These are phyloP conservation scores for Nicotiana rustica DNA, from an alignment of 305 asterid genomes.

Conservation along the genomic window DNA sequence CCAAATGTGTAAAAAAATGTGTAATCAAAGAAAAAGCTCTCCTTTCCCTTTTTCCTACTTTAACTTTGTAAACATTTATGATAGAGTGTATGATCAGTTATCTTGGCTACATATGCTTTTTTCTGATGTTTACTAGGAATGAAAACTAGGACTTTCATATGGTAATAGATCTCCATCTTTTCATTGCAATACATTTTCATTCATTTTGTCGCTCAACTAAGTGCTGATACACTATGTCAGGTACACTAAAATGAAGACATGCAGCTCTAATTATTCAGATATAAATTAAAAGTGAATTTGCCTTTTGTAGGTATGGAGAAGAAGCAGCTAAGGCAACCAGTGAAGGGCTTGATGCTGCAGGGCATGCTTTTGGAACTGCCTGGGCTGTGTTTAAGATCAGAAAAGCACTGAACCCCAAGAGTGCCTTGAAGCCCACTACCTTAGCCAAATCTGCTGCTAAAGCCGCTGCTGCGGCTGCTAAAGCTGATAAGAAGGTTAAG, in stretches of 20 bases:
- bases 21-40: not conserved
- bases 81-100: conserved; percentile 9
- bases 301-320: conserved; percentile 77
- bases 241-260: not conserved
- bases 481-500: conserved; percentile 46
- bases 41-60: not conserved
- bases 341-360: conserved; percentile 89
- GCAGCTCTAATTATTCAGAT: conserved; percentile 20
- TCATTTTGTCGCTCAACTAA: conserved; percentile 10
- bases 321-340: conserved; percentile 90
- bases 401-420: conserved; percentile 81
- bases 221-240: not conserved
- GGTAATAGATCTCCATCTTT: conserved; percentile 7
- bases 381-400: conserved; percentile 91
- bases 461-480: conserved; percentile 7
- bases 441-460: conserved; percentile 67
- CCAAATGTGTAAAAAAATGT: not conserved
- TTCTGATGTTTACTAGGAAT: not conserved
- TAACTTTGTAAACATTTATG: not conserved
- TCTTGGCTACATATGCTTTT: not conserved
- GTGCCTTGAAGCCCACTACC: conserved; percentile 65
- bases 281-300: conserved; percentile 1
- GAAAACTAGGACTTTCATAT: not conserved
- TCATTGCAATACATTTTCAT: conserved; percentile 27
- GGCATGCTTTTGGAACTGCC: conserved; percentile 90